phyloP scores from a whole-genome alignment of 2,329 filamentous ascomycete genomes.

The Xylariaceae sp. region DNA sequence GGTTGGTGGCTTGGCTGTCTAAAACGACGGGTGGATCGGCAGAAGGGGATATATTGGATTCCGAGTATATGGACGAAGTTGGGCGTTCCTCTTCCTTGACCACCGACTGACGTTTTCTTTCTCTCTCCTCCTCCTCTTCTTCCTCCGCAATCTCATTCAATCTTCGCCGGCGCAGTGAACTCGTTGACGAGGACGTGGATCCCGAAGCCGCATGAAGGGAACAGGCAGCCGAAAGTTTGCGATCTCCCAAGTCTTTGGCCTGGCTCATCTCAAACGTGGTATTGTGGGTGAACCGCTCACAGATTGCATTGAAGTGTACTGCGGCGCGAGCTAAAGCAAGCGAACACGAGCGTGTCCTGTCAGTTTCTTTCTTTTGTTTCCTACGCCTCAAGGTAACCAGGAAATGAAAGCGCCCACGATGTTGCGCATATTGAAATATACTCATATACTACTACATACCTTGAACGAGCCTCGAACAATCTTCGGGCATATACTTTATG shows the following conservation, averaged over 20 bases:
- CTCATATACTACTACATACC: constrained; percentile 55
- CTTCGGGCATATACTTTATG: constrained; percentile 87
- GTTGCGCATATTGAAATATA: not conserved
- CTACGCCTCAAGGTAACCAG: constrained; percentile 12
- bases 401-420: not conserved
- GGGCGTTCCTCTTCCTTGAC: constrained; percentile 42
- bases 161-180: constrained; percentile 68
- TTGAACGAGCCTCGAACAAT: constrained; percentile 85
- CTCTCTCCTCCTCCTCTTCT: constrained; percentile 66
- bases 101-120: constrained; percentile 53
- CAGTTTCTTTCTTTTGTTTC: constrained; percentile 18
- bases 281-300: constrained; percentile 75
- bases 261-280: constrained; percentile 71
- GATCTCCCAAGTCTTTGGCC: constrained; percentile 77
- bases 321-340: constrained; percentile 66
- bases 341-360: constrained; percentile 20
- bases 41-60: constrained; percentile 18
- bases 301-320: constrained; percentile 62
- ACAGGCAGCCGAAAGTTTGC: constrained; percentile 80
- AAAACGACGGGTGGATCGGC: constrained; percentile 41
- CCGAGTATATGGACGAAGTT: constrained; percentile 28
- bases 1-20: constrained; percentile 45
- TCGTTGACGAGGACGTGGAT: constrained; percentile 78
- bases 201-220: constrained; percentile 82
- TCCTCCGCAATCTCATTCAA: constrained; percentile 93